Evolutionary conservation across 768 basidiomycete species (phyloP).

Genomic region (Porpolomopsis calyptriformis): DNA sequence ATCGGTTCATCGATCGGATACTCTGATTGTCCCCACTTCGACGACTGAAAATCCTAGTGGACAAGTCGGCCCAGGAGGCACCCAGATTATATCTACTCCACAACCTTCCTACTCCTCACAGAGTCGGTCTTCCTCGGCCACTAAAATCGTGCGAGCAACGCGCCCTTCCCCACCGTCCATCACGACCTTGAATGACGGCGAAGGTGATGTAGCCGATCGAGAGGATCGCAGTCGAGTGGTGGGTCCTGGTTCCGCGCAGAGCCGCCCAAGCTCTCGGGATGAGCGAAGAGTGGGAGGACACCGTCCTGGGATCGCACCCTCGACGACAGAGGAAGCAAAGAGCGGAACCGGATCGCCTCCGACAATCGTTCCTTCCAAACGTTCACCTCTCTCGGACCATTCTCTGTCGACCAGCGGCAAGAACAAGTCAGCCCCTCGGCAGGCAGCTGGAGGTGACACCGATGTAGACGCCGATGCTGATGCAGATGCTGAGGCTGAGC

Average conservation of each 20-base stretch:
- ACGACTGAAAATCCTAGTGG: neutral
- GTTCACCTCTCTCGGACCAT: slow-evolving; percentile 10
- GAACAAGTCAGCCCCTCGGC: neutral
- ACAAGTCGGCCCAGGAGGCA: neutral
- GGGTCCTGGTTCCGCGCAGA: slow-evolving; percentile 7
- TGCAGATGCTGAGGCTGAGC: slow-evolving; percentile 16
- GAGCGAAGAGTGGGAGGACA: slow-evolving; percentile 1
- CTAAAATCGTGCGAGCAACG: slow-evolving; percentile 1
- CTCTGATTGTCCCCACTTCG: neutral
- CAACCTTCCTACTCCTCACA: neutral
- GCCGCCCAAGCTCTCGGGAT: slow-evolving; percentile 17
- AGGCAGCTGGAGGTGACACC: slow-evolving; percentile 17
- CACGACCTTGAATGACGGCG: slow-evolving; percentile 4
- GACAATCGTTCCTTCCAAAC: neutral
- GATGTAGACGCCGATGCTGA: slow-evolving; percentile 11
- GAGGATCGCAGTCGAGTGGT: neutral
- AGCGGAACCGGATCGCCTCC: slow-evolving; percentile 5
- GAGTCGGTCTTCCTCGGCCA: neutral
- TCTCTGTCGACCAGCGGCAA: neutral
- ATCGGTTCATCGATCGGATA: slow-evolving; percentile 2
- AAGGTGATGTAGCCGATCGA: neutral
- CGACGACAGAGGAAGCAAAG: slow-evolving; percentile 1
- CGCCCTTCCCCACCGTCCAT: slow-evolving; percentile 13
- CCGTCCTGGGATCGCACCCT: neutral
- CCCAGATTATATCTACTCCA: slow-evolving; percentile 4